Evolutionary conservation across 306 rosid species (phyloP).

Genomic region (Trichosanthes cucumerina): DNA sequence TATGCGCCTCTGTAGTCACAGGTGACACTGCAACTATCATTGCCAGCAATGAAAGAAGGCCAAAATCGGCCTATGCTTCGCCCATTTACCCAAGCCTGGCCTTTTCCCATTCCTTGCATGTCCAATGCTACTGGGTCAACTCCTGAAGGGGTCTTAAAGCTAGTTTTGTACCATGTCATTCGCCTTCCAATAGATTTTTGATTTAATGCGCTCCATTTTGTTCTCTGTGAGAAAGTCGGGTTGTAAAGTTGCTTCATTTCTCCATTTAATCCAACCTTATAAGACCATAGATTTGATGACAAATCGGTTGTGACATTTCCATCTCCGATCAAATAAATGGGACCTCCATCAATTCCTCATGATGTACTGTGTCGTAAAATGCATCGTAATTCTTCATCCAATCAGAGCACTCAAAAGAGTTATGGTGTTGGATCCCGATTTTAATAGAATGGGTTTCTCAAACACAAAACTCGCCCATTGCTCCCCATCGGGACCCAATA

Average conservation of each 20-base stretch:
- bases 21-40: not conserved
- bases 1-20: not conserved
- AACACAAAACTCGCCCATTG: too few species aligned
- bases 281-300: constrained; percentile 14
- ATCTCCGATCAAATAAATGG: not conserved
- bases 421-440: too few species aligned
- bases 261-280: constrained; percentile 38
- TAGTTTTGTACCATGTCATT: not conserved
- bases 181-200: not conserved
- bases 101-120: not conserved
- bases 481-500: too few species aligned
- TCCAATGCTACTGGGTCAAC: not conserved
- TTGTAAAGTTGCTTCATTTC: constrained; percentile 22
- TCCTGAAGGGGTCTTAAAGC: not conserved
- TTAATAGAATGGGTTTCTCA: too few species aligned
- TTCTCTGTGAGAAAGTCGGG: constrained; percentile 11
- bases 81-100: constrained; percentile 3
- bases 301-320: not conserved
- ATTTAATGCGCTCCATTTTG: constrained; percentile 3
- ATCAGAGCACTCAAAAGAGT: constrained; percentile 12
- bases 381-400: constrained; percentile 6
- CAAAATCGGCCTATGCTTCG: constrained; percentile 5
- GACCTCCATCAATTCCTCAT: too few species aligned
- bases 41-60: not conserved
- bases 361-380: too few species aligned